Conservation (phyloP, 768 basidiomycete species). For the Russula emetica region DNA sequence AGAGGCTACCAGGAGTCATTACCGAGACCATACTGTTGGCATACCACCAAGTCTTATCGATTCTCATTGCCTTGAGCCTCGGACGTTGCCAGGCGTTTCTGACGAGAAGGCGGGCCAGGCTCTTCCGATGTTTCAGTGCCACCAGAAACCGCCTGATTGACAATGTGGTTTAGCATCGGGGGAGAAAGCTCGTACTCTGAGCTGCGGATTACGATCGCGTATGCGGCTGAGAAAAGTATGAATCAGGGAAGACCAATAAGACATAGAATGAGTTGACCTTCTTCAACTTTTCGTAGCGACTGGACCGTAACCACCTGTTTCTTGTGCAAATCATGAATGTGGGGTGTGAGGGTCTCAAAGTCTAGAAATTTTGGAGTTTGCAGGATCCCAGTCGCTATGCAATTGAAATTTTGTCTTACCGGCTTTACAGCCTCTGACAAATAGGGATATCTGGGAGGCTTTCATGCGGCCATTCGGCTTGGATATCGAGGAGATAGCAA, state of each 20-base stretch:
- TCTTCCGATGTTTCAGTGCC: conserved; percentile 14
- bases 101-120: conserved; percentile 1
- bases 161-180: conserved; percentile 66
- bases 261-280: conserved; percentile 49
- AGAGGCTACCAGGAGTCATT: not conserved
- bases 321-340: conserved; percentile 69
- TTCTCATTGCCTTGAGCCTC: not conserved
- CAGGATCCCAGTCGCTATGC: not conserved
- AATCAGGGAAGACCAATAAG: not conserved
- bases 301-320: conserved; percentile 84
- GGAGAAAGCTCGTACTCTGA: conserved; percentile 70
- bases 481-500: conserved; percentile 79
- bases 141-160: conserved; percentile 37
- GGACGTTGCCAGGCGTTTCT: not conserved
- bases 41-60: not conserved
- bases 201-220: conserved; percentile 64
- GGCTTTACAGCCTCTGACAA: conserved; percentile 71
- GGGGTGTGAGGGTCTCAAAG: conserved; percentile 71
- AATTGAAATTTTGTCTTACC: conserved; percentile 38
- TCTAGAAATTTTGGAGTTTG: conserved; percentile 40
- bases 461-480: conserved; percentile 59
- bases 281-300: conserved; percentile 93
- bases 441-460: conserved; percentile 59
- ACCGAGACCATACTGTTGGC: not conserved
- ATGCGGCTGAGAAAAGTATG: conserved; percentile 49